Evolutionary conservation across 768 basidiomycete genomes (phyloP), one percentile per base, ranked within the genome.

Genomic region (Hygrophorus russula): DNA sequence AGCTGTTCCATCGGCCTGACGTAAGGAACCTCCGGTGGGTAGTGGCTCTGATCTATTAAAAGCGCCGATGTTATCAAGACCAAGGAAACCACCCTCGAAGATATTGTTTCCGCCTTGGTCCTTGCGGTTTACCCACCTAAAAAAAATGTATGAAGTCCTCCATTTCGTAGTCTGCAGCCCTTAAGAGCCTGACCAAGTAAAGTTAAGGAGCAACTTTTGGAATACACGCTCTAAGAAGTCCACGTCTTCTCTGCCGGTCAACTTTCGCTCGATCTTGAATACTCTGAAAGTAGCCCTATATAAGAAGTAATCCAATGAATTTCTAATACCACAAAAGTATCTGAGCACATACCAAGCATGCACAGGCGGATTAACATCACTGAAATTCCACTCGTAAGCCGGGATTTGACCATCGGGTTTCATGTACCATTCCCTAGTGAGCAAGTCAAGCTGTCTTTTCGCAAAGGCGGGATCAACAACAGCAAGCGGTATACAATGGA

Each of bases 391-490:
- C 61, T 99, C 96, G 60, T 98, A 99, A 0, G 96, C 96, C 2
- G 96, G 96, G 46, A 99, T 85, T 56, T 96, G 93, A 29, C 96
- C 96, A 59, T 98, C 94, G 1, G 96, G 96, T 59, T 96, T 96
- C 86, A 90, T 88, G 65, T 98, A 99, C 96, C 96, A 99, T 64
- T 99, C 96, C 44, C 96, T 74, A 2, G 94, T 97, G 54, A 99
- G 73, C 47, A 98, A 59, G 60, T 97, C 94, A 29, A 99, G 74
- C 59, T 99, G 96, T 59, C 94, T 93, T 70, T 99, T 99, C 17
- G 96, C 93, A 55, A 96, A 98, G 0, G 79, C 69, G 1, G 96
- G 83, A 56, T 99, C 96, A 24, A 99, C 86, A 49, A 98, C 78
- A 9, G 96, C 96, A 11, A 99, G 75, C 0, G 96, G 96, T 51